Evolutionary conservation across 2,329 filamentous ascomycete species (phyloP).

Genomic region (Colletotrichum limetticola): DNA sequence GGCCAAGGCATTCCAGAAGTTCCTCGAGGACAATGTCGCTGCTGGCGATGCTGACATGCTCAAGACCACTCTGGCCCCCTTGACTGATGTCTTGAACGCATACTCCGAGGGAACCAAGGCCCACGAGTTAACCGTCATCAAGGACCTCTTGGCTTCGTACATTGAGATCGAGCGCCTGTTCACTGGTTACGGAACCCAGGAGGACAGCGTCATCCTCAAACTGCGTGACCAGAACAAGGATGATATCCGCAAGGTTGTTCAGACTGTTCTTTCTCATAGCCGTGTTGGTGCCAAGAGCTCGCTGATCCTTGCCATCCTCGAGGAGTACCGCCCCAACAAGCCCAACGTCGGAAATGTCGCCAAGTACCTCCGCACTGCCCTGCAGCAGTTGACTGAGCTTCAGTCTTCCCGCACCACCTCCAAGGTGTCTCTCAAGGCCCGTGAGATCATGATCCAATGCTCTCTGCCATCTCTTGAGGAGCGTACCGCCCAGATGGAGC

Average conservation of each 20-base stretch:
- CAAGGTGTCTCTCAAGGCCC: slow-evolving; percentile 96
- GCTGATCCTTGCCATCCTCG: slow-evolving; percentile 88
- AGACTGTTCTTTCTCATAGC: slow-evolving; percentile 93
- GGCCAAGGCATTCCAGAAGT: slow-evolving; percentile 84
- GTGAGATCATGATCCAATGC: slow-evolving; percentile 97
- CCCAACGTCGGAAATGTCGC: slow-evolving; percentile 88
- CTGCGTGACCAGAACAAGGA: slow-evolving; percentile 98
- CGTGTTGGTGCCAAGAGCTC: slow-evolving; percentile 94
- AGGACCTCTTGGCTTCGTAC: slow-evolving; percentile 82
- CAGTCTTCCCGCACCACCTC: slow-evolving; percentile 83
- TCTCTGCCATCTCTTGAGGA: slow-evolving; percentile 96
- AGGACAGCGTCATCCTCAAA: slow-evolving; percentile 93
- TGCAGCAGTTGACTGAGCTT: slow-evolving; percentile 90
- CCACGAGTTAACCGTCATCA: slow-evolving; percentile 88
- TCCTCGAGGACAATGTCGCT: slow-evolving; percentile 86
- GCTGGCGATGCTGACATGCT: slow-evolving; percentile 79
- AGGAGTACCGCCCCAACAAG: slow-evolving; percentile 95
- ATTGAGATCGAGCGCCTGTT: slow-evolving; percentile 87
- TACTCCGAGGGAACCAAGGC: slow-evolving; percentile 91
- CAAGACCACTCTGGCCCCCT: slow-evolving; percentile 77
- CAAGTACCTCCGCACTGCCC: slow-evolving; percentile 84
- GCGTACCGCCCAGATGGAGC: slow-evolving; percentile 96
- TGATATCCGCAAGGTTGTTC: slow-evolving; percentile 84
- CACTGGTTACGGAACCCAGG: slow-evolving; percentile 83
- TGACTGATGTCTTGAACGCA: slow-evolving; percentile 80